phyloP scores from a whole-genome alignment of 2,329 filamentous ascomycete species.

The Clonostachys chloroleuca region DNA sequence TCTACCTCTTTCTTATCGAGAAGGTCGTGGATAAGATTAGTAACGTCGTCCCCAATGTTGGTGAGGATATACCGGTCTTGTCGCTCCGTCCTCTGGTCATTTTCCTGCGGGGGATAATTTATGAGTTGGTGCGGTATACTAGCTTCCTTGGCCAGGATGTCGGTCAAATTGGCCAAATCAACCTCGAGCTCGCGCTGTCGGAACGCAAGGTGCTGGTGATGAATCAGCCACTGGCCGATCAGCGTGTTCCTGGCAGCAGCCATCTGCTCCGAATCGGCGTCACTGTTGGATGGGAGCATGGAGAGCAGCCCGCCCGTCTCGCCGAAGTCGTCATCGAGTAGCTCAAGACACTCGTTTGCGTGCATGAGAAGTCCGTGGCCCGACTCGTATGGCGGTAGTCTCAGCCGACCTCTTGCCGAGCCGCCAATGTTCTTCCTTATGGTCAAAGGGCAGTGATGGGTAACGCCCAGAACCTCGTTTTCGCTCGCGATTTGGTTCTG shows the following conservation, averaged over 20 bases:
- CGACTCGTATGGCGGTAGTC: conserved; percentile 29
- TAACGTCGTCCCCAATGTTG: conserved; percentile 49
- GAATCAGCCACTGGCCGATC: conserved; percentile 52
- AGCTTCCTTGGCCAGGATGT: conserved; percentile 44
- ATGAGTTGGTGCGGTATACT: conserved; percentile 31
- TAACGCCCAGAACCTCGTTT: conserved; percentile 31
- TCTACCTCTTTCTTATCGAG: conserved; percentile 35
- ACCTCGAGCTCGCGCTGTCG: conserved; percentile 56
- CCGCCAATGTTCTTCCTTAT: conserved; percentile 10
- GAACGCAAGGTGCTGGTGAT: conserved; percentile 45
- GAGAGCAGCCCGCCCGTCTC: conserved; percentile 51
- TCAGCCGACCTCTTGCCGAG: conserved; percentile 4
- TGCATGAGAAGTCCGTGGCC: conserved; percentile 49
- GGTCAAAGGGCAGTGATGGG: conserved; percentile 41
- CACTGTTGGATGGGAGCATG: conserved; percentile 40
- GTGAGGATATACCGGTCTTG: conserved; percentile 53
- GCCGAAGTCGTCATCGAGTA: conserved; percentile 54
- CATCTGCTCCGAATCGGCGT: conserved; percentile 25
- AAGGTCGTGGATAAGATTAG: conserved; percentile 35
- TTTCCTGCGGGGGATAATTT: not conserved
- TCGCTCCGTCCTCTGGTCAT: conserved; percentile 45
- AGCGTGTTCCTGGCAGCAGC: conserved; percentile 42
- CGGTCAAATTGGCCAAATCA: conserved; percentile 42
- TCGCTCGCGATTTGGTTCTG: conserved; percentile 37
- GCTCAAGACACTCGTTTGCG: conserved; percentile 55